phyloP scores from a whole-genome alignment of 768 basidiomycete genomes.

The Pulveroboletus sp. region DNA sequence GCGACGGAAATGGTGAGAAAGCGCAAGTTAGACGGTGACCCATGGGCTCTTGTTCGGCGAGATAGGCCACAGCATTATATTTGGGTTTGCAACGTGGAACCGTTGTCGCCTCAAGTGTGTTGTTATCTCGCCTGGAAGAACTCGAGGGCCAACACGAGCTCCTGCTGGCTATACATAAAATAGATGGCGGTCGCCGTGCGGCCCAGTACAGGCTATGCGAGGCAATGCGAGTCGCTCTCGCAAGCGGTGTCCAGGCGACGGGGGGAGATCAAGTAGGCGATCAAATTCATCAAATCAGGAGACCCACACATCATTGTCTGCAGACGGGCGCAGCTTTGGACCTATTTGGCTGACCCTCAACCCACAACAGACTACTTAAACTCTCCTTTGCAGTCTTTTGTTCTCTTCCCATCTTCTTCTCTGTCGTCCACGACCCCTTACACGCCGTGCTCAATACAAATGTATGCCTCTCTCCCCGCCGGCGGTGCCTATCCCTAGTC shows the following conservation, averaged over 20 bases:
- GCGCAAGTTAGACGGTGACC: no score
- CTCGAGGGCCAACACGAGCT: background rate
- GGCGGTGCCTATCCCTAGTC: background rate
- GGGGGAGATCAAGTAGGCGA: constrained; percentile 3
- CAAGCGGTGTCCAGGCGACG: constrained; percentile 7
- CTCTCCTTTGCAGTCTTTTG: background rate
- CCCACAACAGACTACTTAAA: constrained; percentile 32
- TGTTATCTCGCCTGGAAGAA: constrained; percentile 3
- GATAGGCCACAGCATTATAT: background rate
- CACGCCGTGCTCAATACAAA: background rate
- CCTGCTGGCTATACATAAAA: constrained; percentile 4
- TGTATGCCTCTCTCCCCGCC: constrained; percentile 5
- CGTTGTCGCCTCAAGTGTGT: background rate
- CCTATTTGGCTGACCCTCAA: constrained; percentile 31
- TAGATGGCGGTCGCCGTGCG: background rate
- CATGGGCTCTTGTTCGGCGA: no score
- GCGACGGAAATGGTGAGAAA: no score
- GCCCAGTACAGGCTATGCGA: no score
- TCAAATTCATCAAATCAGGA: constrained; percentile 8
- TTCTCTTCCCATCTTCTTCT: constrained; percentile 22
- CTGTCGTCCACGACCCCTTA: constrained; percentile 10
- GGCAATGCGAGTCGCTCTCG: no score
- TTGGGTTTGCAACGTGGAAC: background rate
- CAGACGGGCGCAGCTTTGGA: constrained; percentile 16
- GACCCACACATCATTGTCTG: background rate